Conservation (phyloP, 2,329 filamentous ascomycete genomes). For the Pseudogymnoascus pannorum region DNA sequence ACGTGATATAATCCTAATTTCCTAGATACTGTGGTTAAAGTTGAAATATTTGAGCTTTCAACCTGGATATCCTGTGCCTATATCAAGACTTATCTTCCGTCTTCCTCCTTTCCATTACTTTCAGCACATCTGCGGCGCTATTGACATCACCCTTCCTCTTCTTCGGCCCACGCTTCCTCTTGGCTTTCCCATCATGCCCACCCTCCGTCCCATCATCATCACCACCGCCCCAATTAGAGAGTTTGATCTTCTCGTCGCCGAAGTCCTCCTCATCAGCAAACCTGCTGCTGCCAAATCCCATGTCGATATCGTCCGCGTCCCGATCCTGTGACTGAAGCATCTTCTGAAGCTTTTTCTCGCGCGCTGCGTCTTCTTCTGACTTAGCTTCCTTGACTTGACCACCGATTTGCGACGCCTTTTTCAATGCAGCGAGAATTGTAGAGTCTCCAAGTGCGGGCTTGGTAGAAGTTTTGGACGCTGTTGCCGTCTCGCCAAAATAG, state of each 20-base stretch:
- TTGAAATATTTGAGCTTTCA: not conserved
- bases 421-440: constrained; percentile 73
- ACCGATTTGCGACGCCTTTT: constrained; percentile 66
- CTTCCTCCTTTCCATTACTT: constrained; percentile 55
- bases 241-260: constrained; percentile 58
- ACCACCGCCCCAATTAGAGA: constrained; percentile 59
- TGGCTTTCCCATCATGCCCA: constrained; percentile 40
- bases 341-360: constrained; percentile 62
- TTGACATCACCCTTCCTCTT: constrained; percentile 75
- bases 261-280: constrained; percentile 84
- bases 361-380: constrained; percentile 42
- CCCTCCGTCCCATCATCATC: constrained; percentile 34
- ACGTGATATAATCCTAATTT: constrained; percentile 4
- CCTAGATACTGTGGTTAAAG: not conserved
- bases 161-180: constrained; percentile 64
- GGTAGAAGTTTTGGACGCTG: constrained; percentile 29
- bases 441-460: constrained; percentile 60
- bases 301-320: constrained; percentile 85
- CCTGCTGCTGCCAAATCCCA: constrained; percentile 85
- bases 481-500: constrained; percentile 56
- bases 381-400: constrained; percentile 34
- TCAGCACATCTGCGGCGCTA: constrained; percentile 71
- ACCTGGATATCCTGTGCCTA: not conserved
- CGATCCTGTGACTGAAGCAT: constrained; percentile 69
- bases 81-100: constrained; percentile 4